A percentile compares a stretch with the other conserved stretches of the same genome.
These are phyloP conservation scores for Trichoderma breve DNA, from an alignment of 2,329 filamentous ascomycete genomes.

Conservation along the genomic window DNA sequence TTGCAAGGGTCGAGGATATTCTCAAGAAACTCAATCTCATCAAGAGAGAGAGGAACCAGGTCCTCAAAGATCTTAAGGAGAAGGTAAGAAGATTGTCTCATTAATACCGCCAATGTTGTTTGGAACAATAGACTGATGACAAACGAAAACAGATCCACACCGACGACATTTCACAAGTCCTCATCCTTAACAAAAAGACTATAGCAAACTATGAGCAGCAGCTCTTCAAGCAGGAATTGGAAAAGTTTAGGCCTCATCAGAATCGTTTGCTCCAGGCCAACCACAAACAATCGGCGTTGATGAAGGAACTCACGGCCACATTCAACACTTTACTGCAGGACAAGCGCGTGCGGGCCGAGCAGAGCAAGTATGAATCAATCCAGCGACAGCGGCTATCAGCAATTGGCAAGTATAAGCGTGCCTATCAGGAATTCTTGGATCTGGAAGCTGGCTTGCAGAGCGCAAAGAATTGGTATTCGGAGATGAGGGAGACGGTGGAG, in stretches of 20 bases:
- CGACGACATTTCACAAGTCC: constrained; percentile 94
- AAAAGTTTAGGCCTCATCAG: constrained; percentile 93
- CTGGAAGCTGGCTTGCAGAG: constrained; percentile 80
- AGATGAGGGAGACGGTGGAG: constrained; percentile 93
- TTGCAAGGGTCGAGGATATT: constrained; percentile 82
- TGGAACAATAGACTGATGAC: constrained; percentile 24
- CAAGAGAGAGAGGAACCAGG: constrained; percentile 86
- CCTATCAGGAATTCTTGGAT: constrained; percentile 90
- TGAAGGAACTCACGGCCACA: constrained; percentile 87
- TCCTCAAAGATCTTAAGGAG: constrained; percentile 94
- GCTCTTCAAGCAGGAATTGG: constrained; percentile 92
- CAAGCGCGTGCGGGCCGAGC: constrained; percentile 87
- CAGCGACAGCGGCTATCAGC: constrained; percentile 79
- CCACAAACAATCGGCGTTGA: constrained; percentile 88
- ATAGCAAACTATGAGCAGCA: constrained; percentile 89
- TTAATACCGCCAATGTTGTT: neutral
- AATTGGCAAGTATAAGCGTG: constrained; percentile 82
- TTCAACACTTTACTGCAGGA: constrained; percentile 91
- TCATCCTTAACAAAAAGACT: constrained; percentile 97
- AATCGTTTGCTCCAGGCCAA: constrained; percentile 88
- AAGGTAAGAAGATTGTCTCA: constrained; percentile 59
- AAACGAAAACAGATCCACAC: constrained; percentile 68
- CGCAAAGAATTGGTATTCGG: constrained; percentile 88
- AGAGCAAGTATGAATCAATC: constrained; percentile 90
- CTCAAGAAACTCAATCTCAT: constrained; percentile 88